phyloP scores from a whole-genome alignment of 805 yeast species.

The Starmerella bacillaris region DNA sequence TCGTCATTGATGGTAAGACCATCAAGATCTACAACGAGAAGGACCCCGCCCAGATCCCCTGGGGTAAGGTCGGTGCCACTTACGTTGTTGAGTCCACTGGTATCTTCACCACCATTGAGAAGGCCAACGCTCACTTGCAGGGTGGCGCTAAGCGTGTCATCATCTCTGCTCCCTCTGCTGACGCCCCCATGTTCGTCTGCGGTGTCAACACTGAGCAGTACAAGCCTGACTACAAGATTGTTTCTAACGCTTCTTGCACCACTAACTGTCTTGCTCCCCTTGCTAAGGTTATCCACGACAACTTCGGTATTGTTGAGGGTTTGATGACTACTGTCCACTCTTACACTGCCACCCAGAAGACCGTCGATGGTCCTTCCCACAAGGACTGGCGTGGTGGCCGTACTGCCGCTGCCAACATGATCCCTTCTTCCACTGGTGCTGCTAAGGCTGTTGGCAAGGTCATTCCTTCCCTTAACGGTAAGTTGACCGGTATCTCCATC shows the following conservation, averaged over 20 bases:
- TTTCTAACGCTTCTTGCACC: slow-evolving; percentile 90
- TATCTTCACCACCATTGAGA: slow-evolving; percentile 68
- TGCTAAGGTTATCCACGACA: slow-evolving; percentile 75
- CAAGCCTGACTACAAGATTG: slow-evolving; percentile 54
- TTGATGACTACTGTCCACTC: slow-evolving; percentile 94
- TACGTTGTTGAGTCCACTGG: slow-evolving; percentile 87
- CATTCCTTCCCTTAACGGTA: slow-evolving; percentile 76
- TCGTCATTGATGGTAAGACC: slow-evolving; percentile 45
- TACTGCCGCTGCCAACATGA: slow-evolving; percentile 88
- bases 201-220: slow-evolving; percentile 77
- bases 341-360: slow-evolving; percentile 89
- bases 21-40: slow-evolving; percentile 59
- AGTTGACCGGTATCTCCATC: slow-evolving; percentile 83
- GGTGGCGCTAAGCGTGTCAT: slow-evolving; percentile 92
- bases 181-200: slow-evolving; percentile 87
- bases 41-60: slow-evolving; percentile 75
- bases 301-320: slow-evolving; percentile 76
- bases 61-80: slow-evolving; percentile 66
- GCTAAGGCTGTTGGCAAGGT: slow-evolving; percentile 96
- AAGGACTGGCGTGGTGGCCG: slow-evolving; percentile 99
- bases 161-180: slow-evolving; percentile 85
- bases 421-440: slow-evolving; percentile 93
- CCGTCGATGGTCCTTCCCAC: slow-evolving; percentile 92
- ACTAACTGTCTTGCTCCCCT: slow-evolving; percentile 91
- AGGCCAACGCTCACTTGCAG: slow-evolving; percentile 66